Base-by-base conservation (phyloP, 1,284 basidiomycete species). In the Trametes polyzona region DNA sequence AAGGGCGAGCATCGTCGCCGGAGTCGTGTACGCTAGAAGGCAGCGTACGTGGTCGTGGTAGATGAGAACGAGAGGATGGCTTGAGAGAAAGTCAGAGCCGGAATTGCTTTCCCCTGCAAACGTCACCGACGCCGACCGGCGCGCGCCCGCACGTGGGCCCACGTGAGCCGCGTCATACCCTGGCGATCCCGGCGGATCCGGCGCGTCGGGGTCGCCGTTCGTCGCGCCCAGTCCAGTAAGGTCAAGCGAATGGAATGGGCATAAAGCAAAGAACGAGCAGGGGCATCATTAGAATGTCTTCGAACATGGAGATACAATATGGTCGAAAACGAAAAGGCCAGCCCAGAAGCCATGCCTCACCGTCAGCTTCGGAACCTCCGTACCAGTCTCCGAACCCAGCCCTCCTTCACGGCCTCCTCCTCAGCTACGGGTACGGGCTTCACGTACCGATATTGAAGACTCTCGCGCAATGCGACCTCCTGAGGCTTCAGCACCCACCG, bases 401-500 rank as follows among this genome's bases (percentile, higher is more conserved):
- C 55, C 26, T 55, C 47, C n/a, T 59, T 57, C 55, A 35, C 33
- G 14, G 26, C 47, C 5, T 26, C 48, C 21, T 55, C 48, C 26
- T 47, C 47, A 14, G 19, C 32, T 8, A 47, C 46, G 14, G 54
- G 57, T 12, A 48, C 9, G 2, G 58, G 57, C 26, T 56, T 61
- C 26, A 63, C 62, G 36, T 58, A 63, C 37, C 62, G 32, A 33
- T 58, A 48, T 27, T 57, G 58, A 47, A 63, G 17, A 11, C 32
- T 41, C 26, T 63, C 56, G 21, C 57, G 41, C 56, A 56, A 60
- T 14, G 58, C 56, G 4, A 12, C 19, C 37, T 63, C 62, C 44
- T 63, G 56, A 3, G 62, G 53, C 17, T 52, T 53, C 21, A 66
- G 53, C 9, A 69, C 52, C 63, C 79, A 82, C 47, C 73, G 76